Evolutionary conservation across 2,329 filamentous ascomycete genomes (phyloP), one percentile per base, ranked within the genome.

Genomic region (Keithomyces neogunnii): DNA sequence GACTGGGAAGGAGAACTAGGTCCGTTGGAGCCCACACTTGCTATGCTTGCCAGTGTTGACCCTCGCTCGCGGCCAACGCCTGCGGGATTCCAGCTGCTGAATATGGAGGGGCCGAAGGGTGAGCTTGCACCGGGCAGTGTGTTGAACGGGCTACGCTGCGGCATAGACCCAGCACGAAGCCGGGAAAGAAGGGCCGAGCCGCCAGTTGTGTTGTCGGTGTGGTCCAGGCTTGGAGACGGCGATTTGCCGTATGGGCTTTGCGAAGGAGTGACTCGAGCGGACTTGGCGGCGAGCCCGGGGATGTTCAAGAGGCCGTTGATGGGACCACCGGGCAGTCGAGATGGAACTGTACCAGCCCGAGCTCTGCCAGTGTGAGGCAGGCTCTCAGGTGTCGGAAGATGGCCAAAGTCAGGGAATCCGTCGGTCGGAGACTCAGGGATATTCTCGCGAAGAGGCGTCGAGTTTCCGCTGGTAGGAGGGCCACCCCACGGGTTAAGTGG

Each of bases 361-460:
- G 89, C 86, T 65, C 93, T 84, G 57, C 93, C 83, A 46, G 83
- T 81, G 61, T 86, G 78, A 51, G 86, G 82, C 54, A 86, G 66
- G 52, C 75, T 78, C 57, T 84, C 80, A 57, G 86, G 80, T 7
- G 85, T 78, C 42, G 86, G 79, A 42, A 88, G 77, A 60, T 84
- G 82, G 57, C 86, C 80, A 66, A 96, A 89, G 68, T 96, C 91
- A 53, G 93, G 91, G 62, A 97, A 97, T 59, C 88, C 92, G 73
- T 96, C 92, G 58, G 88, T 93, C 33, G 93, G 93, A 36, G 92
- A 96, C 72, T 99, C 93, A 57, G 92, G 91, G 55, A 99, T 97
- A 58, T 92, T 96, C 73, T 97, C 93, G 63, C 93, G 89, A 48
- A 99, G 80, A 60, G 93, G 93, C 42, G 92, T 96, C 26, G 92